Evolutionary conservation across 1,139 yeast genomes (phyloP), one percentile per base, ranked within the genome.

Genomic region (Lodderomyces beijingensis): DNA sequence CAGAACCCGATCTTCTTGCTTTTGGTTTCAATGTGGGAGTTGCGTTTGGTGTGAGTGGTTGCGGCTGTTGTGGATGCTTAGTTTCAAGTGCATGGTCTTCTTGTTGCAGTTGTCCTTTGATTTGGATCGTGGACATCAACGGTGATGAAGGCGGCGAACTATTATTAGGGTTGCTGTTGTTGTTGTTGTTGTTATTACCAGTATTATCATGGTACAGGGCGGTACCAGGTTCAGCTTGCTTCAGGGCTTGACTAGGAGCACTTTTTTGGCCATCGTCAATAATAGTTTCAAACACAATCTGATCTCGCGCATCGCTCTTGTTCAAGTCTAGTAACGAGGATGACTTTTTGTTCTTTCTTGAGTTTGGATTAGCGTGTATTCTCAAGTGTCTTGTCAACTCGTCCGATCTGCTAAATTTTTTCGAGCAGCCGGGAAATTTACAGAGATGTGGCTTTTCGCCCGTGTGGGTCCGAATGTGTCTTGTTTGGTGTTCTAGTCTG

Each of bases 371-470:
- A 14, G 83, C 77, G 55, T 89, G 97, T 36, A 88, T 89, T 43
- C 96, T 68, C 30, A 83, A 69, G 56, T 89, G 97, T 46, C 97
- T 70, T 20, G 96, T 89, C 40, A 89, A 67, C 59, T 89, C 97
- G 56, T 89, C 97, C 31, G 88, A 77, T 38, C 97, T 69, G 34
- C 91, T 79, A 51, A 89, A 89, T 39, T 84, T 74, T 58, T 89
- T 89, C 38, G 74, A 65, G 57, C 97, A 89, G 1, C 94, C 94
- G 0, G 94, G 94, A 48, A 75, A 87, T 5, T 82, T 73, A 57
- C 97, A 89, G 30, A 77, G 78, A 51, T 88, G 96, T 15, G 96
- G 96, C 53, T 87, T 85, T 52, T 88, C 96, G 22, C 97, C 97
- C 0, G 97, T 89, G 53, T 89, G 97, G 5, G 96, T 89, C 41